phyloP scores from a whole-genome alignment of 2,329 filamentous ascomycete species.

The Epicoccum nigrum region DNA sequence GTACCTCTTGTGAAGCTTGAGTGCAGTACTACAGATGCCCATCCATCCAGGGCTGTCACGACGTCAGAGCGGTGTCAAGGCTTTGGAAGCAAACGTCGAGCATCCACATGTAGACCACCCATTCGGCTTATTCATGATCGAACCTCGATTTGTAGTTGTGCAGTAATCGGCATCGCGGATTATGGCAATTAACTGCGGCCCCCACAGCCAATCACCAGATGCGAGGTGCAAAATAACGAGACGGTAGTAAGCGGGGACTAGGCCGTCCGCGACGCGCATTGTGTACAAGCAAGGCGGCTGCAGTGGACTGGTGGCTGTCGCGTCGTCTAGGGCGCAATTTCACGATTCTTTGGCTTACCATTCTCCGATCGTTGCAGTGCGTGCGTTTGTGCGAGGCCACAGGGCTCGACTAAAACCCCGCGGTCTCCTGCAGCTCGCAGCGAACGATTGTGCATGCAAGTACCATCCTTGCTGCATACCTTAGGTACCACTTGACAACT shows the following conservation, averaged over 20 bases:
- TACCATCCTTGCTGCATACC: conserved; percentile 21
- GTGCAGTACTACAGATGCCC: too few relatives aligned
- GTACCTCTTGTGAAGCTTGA: too few relatives aligned
- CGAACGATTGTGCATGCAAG: neutral
- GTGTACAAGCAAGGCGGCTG: conserved; percentile 2
- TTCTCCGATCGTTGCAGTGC: neutral
- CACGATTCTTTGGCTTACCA: too few relatives aligned
- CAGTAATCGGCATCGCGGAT: too few relatives aligned
- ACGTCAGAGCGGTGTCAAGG: too few relatives aligned
- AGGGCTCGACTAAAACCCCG: neutral
- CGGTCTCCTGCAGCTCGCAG: conserved; percentile 4
- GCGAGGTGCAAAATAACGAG: conserved; percentile 9
- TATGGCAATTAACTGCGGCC: too few relatives aligned
- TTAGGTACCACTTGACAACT: conserved; percentile 21
- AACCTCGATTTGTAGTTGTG: too few relatives aligned
- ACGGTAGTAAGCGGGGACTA: conserved; percentile 18
- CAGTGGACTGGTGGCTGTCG: neutral
- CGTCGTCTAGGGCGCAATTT: too few relatives aligned
- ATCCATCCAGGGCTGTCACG: too few relatives aligned
- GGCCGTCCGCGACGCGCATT: conserved; percentile 11
- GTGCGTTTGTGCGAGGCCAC: neutral
- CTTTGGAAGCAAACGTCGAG: too few relatives aligned
- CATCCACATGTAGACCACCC: too few relatives aligned
- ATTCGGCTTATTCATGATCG: too few relatives aligned
- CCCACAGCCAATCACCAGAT: conserved; percentile 19